Percentiles rank a stretch among this genome's conserved stretches.
Conservation (phyloP, 23 red algal genomes). For the Porphyridium purpureum region DNA sequence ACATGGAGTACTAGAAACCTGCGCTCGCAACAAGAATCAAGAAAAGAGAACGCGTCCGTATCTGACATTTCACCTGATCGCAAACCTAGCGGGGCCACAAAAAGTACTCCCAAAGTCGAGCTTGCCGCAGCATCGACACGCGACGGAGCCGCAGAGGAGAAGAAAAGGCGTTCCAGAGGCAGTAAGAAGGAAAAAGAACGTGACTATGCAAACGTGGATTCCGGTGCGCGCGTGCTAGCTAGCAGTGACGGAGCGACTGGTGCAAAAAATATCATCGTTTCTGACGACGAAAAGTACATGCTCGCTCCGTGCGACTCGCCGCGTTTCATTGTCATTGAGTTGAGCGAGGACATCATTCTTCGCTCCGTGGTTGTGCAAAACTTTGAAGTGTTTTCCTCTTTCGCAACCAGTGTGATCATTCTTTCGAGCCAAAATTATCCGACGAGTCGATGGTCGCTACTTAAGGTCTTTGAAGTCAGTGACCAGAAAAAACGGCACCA, state of each 20-base stretch:
- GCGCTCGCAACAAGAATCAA: no score
- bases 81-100: no score
- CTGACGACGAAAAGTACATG: slow-evolving; percentile 57
- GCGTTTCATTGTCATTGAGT: slow-evolving; percentile 72
- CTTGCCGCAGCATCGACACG: no score
- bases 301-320: slow-evolving; percentile 39
- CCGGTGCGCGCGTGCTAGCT: slow-evolving; percentile 54
- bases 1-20: no score
- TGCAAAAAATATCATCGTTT: slow-evolving; percentile 38
- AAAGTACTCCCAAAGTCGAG: no score
- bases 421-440: slow-evolving; percentile 46
- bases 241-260: slow-evolving; percentile 27
- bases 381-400: slow-evolving; percentile 72
- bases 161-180: no score
- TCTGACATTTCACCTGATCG: no score
- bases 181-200: slow-evolving; percentile 26
- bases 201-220: slow-evolving; percentile 68
- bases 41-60: no score
- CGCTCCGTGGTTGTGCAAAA: slow-evolving; percentile 43
- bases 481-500: slow-evolving; percentile 20
- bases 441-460: slow-evolving; percentile 32
- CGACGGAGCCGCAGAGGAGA: no score
- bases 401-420: slow-evolving; percentile 22
- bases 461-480: slow-evolving; percentile 26
- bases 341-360: slow-evolving; percentile 68